Conservation (phyloP, 1,139 yeast genomes). For the Suhomyces maxii region DNA sequence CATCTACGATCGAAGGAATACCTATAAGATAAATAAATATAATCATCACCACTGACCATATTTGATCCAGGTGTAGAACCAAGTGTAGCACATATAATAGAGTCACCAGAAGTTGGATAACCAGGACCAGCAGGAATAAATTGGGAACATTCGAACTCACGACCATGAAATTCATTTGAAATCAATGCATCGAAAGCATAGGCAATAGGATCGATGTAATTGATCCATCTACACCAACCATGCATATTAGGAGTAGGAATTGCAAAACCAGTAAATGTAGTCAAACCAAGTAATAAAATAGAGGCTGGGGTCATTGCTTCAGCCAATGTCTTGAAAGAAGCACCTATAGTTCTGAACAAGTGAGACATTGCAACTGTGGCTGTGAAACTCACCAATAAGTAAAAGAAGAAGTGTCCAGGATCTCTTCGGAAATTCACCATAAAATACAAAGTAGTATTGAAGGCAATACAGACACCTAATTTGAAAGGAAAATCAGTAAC, state of each 20-base stretch:
- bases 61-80: constrained; percentile 43
- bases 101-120: constrained; percentile 16
- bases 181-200: constrained; percentile 58
- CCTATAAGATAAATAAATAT: constrained; percentile 31
- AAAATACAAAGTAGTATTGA: constrained; percentile 55
- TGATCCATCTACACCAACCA: constrained; percentile 66
- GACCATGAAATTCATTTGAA: constrained; percentile 51
- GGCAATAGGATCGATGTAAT: constrained; percentile 56
- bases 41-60: constrained; percentile 48
- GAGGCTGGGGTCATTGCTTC: constrained; percentile 67
- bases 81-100: constrained; percentile 13
- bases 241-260: constrained; percentile 58
- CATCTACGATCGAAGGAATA: constrained; percentile 33
- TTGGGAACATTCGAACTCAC: constrained; percentile 40
- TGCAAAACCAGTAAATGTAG: constrained; percentile 61
- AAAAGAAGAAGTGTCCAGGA: constrained; percentile 61
- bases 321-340: constrained; percentile 52
- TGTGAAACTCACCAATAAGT: constrained; percentile 45
- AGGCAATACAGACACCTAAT: constrained; percentile 41
- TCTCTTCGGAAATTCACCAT: constrained; percentile 54
- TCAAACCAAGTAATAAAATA: constrained; percentile 50
- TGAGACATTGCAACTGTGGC: constrained; percentile 55
- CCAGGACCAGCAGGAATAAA: constrained; percentile 25
- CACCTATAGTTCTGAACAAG: constrained; percentile 61
- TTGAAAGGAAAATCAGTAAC: constrained; percentile 61